Conservation (phyloP, 148 eudicot species). For the Rhododendron simsii region DNA sequence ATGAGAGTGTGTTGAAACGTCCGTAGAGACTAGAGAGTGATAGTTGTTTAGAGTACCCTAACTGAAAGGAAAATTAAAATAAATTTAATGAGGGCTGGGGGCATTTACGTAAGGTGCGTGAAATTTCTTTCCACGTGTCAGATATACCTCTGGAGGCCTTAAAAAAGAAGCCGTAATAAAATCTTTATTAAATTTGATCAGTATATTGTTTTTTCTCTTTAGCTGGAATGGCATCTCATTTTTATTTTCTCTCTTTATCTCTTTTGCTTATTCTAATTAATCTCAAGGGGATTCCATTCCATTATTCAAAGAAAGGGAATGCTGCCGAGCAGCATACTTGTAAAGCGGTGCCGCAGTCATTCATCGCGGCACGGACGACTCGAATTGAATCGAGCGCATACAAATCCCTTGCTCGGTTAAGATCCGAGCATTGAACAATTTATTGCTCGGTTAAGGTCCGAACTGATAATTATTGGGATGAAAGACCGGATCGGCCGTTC, state of each 20-base stretch:
- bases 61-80: not conserved
- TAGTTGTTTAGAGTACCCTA: too few relatives aligned
- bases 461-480: too few relatives aligned
- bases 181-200: conserved; percentile 50
- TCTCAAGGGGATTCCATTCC: conserved; percentile 11
- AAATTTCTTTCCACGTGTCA: not conserved
- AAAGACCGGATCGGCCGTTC: too few relatives aligned
- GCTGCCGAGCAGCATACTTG: too few relatives aligned
- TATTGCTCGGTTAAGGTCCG: too few relatives aligned
- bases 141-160: conserved; percentile 19
- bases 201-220: conserved; percentile 11
- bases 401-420: too few relatives aligned
- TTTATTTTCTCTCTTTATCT: not conserved
- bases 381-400: too few relatives aligned
- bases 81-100: not conserved
- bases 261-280: conserved; percentile 8
- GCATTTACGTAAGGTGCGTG: not conserved
- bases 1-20: too few relatives aligned
- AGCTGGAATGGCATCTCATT: conserved; percentile 13
- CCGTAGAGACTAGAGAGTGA: too few relatives aligned
- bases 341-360: too few relatives aligned
- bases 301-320: not conserved
- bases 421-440: too few relatives aligned
- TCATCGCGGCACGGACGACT: fast-evolving
- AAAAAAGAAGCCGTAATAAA: conserved; percentile 33